Evolutionary conservation across 2,329 filamentous ascomycete genomes (phyloP).

Genomic region (Orbilia ellipsospora): DNA sequence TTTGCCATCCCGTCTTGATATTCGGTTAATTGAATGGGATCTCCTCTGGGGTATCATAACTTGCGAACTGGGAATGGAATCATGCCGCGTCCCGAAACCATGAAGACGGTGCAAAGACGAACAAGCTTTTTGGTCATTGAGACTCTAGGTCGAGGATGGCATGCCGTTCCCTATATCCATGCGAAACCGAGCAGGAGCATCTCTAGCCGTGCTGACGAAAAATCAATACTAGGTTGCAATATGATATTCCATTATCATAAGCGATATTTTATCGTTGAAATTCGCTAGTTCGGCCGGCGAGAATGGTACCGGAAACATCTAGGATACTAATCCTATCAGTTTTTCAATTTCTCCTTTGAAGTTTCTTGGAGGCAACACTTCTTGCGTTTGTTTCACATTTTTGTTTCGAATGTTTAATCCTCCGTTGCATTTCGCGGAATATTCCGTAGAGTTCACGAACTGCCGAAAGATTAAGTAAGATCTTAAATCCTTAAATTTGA

Average conservation of each 20-base stretch:
- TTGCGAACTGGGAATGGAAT: not conserved
- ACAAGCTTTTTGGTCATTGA: not conserved
- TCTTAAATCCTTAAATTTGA: not conserved
- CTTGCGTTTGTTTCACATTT: not conserved
- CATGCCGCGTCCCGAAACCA: slow-evolving; percentile 27
- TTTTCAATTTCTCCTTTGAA: no score
- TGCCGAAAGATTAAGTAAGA: slow-evolving; percentile 4
- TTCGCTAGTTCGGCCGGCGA: no score
- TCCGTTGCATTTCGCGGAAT: not conserved
- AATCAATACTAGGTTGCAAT: not conserved
- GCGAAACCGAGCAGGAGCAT: slow-evolving; percentile 27
- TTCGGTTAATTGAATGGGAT: no score
- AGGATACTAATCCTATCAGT: no score
- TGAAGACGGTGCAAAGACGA: slow-evolving; percentile 14
- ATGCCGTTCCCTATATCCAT: not conserved
- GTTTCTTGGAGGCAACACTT: no score
- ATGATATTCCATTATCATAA: slow-evolving; percentile 2
- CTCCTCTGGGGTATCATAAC: no score
- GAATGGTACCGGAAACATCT: no score
- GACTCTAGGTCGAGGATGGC: slow-evolving; percentile 1
- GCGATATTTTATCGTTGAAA: not conserved
- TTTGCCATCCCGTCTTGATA: no score
- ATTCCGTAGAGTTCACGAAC: slow-evolving; percentile 1
- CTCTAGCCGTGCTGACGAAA: slow-evolving; percentile 38
- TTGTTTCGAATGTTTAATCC: slow-evolving; percentile 27